A percentile compares a stretch with the other conserved stretches of the same genome.
phyloP scores from a whole-genome alignment of 345 rosid species.

The Adansonia digitata region DNA sequence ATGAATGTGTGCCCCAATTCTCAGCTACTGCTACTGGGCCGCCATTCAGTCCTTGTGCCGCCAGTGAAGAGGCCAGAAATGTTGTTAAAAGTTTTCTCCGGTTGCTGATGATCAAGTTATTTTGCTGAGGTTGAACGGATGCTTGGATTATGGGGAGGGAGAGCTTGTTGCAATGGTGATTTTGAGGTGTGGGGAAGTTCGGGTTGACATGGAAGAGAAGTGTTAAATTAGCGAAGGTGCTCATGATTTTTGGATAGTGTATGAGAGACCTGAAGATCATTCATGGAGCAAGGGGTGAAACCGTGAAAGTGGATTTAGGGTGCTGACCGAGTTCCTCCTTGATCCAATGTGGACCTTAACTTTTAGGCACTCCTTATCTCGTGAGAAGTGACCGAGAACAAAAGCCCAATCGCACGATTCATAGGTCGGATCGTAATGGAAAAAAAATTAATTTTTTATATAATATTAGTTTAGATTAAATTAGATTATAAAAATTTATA shows the following conservation, averaged over 20 bases:
- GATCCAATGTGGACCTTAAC: slow-evolving; percentile 12
- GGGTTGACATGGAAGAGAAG: slow-evolving; percentile 32
- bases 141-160: slow-evolving; percentile 21
- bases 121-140: slow-evolving; percentile 19
- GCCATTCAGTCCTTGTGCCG: slow-evolving; percentile 24
- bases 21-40: slow-evolving; percentile 44
- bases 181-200: slow-evolving; percentile 1
- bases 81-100: slow-evolving; percentile 40
- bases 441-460: no score
- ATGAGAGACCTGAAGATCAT: background rate
- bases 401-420: no score
- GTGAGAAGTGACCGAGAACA: background rate
- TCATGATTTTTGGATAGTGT: slow-evolving; percentile 28
- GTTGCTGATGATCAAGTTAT: slow-evolving; percentile 16
- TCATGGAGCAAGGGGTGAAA: background rate
- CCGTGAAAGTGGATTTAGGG: background rate
- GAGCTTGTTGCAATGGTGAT: slow-evolving; percentile 16
- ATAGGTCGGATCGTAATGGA: no score
- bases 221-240: slow-evolving; percentile 38
- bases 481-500: no score
- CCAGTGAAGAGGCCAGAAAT: slow-evolving; percentile 33
- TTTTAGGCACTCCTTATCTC: slow-evolving; percentile 26
- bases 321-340: background rate
- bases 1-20: slow-evolving; percentile 84
- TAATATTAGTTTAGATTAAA: no score